These are phyloP conservation scores for Lecanicillium sp. DNA, from an alignment of 2,329 filamentous ascomycete species.

Conservation along the genomic window DNA sequence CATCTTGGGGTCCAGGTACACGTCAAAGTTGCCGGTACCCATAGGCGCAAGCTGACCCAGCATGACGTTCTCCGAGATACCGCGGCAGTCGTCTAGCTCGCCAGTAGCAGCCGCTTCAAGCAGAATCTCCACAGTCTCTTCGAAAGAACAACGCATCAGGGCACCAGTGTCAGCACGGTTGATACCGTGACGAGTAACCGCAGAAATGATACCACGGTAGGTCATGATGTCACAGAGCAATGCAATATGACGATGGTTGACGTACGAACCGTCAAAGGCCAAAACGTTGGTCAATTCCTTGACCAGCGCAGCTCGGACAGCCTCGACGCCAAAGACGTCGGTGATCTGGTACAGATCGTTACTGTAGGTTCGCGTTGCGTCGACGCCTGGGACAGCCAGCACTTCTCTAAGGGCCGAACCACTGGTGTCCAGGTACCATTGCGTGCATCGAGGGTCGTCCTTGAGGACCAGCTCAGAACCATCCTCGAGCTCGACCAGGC, in stretches of 20 bases:
- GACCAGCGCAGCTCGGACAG: conserved; percentile 78
- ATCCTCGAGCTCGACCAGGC: conserved; percentile 59
- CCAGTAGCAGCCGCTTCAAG: conserved; percentile 91
- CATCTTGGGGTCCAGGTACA: conserved; percentile 91
- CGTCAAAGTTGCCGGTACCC: conserved; percentile 93
- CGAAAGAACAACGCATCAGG: conserved; percentile 98
- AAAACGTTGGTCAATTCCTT: conserved; percentile 87
- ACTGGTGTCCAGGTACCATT: conserved; percentile 94
- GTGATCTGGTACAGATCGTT: conserved; percentile 96
- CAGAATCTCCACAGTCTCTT: conserved; percentile 97
- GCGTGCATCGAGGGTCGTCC: conserved; percentile 68
- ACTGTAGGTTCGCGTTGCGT: conserved; percentile 78
- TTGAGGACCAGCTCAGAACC: conserved; percentile 71
- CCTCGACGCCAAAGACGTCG: conserved; percentile 93
- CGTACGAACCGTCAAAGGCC: conserved; percentile 97
- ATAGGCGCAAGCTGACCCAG: conserved; percentile 94
- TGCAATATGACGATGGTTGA: conserved; percentile 96
- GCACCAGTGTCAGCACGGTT: conserved; percentile 97
- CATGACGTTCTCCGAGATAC: conserved; percentile 98
- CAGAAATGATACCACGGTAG: conserved; percentile 86
- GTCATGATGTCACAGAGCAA: conserved; percentile 98
- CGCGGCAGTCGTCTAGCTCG: conserved; percentile 94
- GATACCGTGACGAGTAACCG: conserved; percentile 96
- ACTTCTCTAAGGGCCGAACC: conserved; percentile 83
- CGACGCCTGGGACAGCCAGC: conserved; percentile 80